Conservation (phyloP, 169 alveolate genomes). For the Plasmodium gallinaceum region DNA sequence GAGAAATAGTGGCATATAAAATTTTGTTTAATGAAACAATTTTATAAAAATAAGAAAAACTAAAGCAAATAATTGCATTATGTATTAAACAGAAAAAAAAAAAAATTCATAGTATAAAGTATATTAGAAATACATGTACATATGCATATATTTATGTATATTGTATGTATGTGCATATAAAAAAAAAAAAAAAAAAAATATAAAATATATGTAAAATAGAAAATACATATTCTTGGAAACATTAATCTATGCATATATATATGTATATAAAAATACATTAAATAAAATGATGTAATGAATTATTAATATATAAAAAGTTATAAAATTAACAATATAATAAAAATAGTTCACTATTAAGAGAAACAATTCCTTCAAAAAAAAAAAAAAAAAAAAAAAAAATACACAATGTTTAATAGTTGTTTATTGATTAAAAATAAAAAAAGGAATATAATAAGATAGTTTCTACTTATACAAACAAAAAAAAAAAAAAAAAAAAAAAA, state of each 20-base stretch:
- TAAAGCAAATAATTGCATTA: neutral
- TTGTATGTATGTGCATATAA: neutral
- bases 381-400: no score
- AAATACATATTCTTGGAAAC: neutral
- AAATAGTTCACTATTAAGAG: no score
- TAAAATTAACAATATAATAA: no score
- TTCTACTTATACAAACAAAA: no score
- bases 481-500: no score
- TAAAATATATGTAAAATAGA: neutral
- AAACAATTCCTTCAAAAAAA: no score
- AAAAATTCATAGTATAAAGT: neutral
- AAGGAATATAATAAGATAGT: no score
- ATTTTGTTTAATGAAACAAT: no score
- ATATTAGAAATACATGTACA: neutral
- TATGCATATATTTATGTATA: slow-evolving; percentile 1
- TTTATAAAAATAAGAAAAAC: neutral
- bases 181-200: slow-evolving; percentile 31
- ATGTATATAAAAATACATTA: neutral
- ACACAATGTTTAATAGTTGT: no score
- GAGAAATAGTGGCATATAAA: neutral
- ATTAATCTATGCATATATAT: slow-evolving; percentile 2
- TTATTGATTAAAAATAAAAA: no score
- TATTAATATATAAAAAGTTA: neutral
- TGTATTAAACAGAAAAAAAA: neutral
- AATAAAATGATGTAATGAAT: neutral